Conservation (phyloP, 176 grass and related monocot species). For the Ensete glaucum region DNA sequence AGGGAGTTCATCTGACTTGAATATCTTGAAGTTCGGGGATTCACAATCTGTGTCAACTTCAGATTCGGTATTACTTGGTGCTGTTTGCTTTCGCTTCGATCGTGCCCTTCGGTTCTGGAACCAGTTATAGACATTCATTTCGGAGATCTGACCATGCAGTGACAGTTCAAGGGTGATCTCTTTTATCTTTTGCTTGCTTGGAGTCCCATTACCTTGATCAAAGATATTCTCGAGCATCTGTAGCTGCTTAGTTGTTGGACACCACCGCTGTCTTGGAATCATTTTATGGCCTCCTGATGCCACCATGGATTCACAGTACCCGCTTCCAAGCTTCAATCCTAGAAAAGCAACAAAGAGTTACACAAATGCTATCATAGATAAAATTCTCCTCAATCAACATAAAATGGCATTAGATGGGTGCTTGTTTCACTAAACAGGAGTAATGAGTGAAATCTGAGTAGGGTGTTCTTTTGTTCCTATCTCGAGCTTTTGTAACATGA, state of each 20-base stretch:
- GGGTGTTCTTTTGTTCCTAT: too few species aligned
- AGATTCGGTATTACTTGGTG: neutral
- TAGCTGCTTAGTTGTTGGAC: neutral
- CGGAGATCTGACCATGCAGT: constrained; percentile 6
- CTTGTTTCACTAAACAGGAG: too few species aligned
- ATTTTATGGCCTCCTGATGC: neutral
- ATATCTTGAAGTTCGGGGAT: neutral
- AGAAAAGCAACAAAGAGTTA: neutral
- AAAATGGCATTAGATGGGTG: too few species aligned
- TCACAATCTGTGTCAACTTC: constrained; percentile 4
- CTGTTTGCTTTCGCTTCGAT: constrained; percentile 1
- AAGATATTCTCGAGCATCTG: constrained; percentile 14
- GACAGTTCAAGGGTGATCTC: constrained; percentile 8
- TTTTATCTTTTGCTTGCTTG: constrained; percentile 9
- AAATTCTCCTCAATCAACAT: too few species aligned
- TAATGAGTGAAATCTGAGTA: too few species aligned
- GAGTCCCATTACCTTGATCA: constrained; percentile 7
- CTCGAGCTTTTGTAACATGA: too few species aligned
- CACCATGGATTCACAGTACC: neutral
- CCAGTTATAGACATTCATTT: constrained; percentile 15
- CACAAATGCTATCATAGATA: neutral
- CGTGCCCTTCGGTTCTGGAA: constrained; percentile 16
- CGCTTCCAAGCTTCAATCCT: constrained; percentile 4
- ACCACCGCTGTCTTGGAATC: constrained; percentile 9
- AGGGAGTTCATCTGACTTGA: neutral